Evolutionary conservation across 257 asterid genomes (phyloP).

Genomic region (Lycium barbarum): DNA sequence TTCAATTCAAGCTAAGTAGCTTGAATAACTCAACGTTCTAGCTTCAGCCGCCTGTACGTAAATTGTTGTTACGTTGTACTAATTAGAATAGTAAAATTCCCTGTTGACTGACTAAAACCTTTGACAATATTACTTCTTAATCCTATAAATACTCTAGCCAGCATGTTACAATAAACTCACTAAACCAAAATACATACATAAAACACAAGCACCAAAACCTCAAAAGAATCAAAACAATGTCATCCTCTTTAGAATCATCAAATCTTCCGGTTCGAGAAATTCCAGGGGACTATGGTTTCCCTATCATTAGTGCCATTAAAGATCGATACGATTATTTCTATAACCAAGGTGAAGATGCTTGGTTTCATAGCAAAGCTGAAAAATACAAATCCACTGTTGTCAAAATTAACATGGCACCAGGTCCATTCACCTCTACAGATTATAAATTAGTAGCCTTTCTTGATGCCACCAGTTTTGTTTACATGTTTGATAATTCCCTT

Average conservation of each 20-base stretch:
- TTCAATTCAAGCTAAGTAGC: neutral
- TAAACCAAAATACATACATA: neutral
- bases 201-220: neutral
- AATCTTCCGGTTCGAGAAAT: conserved; percentile 54
- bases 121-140: neutral
- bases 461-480: conserved; percentile 70
- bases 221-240: conserved; percentile 26
- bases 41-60: neutral
- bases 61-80: neutral
- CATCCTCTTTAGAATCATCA: conserved; percentile 23
- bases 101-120: neutral
- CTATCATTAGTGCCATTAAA: conserved; percentile 51
- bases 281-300: conserved; percentile 58
- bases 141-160: neutral
- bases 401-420: conserved; percentile 58
- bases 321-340: conserved; percentile 60
- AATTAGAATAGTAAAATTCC: too few species aligned
- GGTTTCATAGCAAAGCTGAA: conserved; percentile 49
- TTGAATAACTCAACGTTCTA: neutral
- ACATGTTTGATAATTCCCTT: conserved; percentile 73
- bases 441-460: conserved; percentile 53
- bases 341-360: conserved; percentile 56
- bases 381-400: conserved; percentile 59
- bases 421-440: conserved; percentile 56
- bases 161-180: neutral